A percentile compares a stretch with the other conserved stretches of the same genome.
Evolutionary conservation across 2,329 filamentous ascomycete genomes (phyloP).

Genomic region (Orbilia oligospora): DNA sequence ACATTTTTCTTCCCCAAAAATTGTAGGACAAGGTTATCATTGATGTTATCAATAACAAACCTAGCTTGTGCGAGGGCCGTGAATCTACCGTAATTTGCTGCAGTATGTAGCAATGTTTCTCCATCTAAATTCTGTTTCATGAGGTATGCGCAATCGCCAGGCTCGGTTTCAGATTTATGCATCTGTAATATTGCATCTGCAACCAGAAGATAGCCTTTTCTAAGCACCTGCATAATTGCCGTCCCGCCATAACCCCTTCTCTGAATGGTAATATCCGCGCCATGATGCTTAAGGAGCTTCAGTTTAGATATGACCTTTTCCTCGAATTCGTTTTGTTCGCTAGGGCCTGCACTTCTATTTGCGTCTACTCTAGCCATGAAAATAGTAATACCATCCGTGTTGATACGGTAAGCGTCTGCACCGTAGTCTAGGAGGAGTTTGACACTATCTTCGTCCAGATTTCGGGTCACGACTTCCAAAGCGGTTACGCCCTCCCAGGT

Average conservation of each 20-base stretch:
- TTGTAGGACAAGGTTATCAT: neutral
- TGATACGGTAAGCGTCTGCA: conserved; percentile 19
- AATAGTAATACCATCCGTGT: too few species aligned
- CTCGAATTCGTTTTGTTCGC: too few species aligned
- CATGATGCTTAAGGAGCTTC: conserved; percentile 11
- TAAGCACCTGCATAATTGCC: too few species aligned
- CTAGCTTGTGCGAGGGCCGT: neutral
- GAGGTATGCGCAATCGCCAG: conserved; percentile 25
- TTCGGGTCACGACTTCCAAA: neutral
- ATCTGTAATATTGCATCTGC: conserved; percentile 28
- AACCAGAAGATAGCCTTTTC: too few species aligned
- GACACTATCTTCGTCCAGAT: conserved; percentile 14
- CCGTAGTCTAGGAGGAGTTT: conserved; percentile 31
- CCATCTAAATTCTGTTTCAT: neutral
- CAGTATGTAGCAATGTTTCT: conserved; percentile 9
- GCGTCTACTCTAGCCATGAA: too few species aligned
- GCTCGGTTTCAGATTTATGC: conserved; percentile 2
- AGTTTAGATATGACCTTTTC: conserved; percentile 10
- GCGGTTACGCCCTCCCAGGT: conserved; percentile 26
- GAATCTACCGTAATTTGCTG: neutral
- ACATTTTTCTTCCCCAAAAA: conserved; percentile 10
- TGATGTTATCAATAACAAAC: conserved; percentile 11
- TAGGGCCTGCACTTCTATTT: too few species aligned
- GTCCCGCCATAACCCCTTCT: too few species aligned
- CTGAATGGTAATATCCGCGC: conserved; percentile 19